Percentiles rank a stretch among this genome's conserved stretches.
These are phyloP conservation scores for Poronia punctata DNA, from an alignment of 495 filamentous ascomycete species.

Conservation along the genomic window DNA sequence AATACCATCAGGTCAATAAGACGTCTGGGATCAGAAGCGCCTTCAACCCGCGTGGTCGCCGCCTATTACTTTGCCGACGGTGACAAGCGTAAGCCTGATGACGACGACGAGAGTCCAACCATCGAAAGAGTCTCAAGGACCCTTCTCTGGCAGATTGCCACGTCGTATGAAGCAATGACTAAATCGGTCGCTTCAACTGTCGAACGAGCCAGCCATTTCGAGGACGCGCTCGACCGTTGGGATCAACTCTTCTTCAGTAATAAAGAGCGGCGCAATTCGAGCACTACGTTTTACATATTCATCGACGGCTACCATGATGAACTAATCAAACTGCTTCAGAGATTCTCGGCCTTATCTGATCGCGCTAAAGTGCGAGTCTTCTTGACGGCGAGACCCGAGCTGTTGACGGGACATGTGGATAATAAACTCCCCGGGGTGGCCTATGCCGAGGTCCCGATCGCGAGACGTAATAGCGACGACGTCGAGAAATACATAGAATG, in stretches of 20 bases:
- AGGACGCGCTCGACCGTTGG: constrained; percentile 25
- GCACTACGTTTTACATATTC: constrained; percentile 32
- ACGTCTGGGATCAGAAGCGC: constrained; percentile 21
- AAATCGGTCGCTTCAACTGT: constrained; percentile 29
- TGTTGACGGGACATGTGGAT: constrained; percentile 9
- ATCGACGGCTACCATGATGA: constrained; percentile 26
- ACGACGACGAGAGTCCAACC: constrained; percentile 12
- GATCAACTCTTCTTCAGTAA: constrained; percentile 28
- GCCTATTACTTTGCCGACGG: constrained; percentile 35
- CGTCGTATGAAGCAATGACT: constrained; percentile 29
- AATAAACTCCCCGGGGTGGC: constrained; percentile 2
- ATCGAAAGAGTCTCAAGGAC: constrained; percentile 23
- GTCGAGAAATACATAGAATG: constrained; percentile 29
- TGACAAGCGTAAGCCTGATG: constrained; percentile 27
- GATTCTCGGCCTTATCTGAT: constrained; percentile 16
- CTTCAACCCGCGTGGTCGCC: constrained; percentile 22
- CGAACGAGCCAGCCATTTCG: constrained; percentile 21
- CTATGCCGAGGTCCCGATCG: constrained; percentile 18
- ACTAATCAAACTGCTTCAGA: constrained; percentile 21
- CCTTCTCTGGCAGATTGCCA: constrained; percentile 33
- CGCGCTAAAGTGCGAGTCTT: constrained; percentile 17
- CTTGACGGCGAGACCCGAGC: constrained; percentile 13
- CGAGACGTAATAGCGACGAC: constrained; percentile 21
- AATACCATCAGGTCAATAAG: constrained; percentile 29
- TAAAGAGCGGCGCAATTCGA: constrained; percentile 23